These are phyloP conservation scores for Microbotryomycetes sp. DNA, from an alignment of 1,284 basidiomycete genomes.

Conservation along the genomic window DNA sequence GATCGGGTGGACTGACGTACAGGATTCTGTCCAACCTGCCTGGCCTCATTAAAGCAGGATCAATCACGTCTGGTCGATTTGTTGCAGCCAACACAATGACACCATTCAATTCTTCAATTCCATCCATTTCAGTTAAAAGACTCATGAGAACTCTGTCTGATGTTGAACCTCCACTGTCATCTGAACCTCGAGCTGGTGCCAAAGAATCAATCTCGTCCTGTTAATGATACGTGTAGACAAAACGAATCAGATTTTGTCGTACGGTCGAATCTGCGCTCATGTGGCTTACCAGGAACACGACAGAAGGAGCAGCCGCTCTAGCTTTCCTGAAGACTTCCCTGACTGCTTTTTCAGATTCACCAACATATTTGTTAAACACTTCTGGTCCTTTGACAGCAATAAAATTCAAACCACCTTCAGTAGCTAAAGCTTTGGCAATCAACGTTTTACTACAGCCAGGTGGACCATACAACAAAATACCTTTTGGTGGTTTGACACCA, in stretches of 20 bases:
- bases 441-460: slow-evolving; percentile 97
- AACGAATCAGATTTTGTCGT: background rate
- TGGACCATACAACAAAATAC: slow-evolving; percentile 89
- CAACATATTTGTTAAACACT: slow-evolving; percentile 93
- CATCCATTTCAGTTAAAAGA: slow-evolving; percentile 96
- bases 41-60: slow-evolving; percentile 88
- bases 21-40: slow-evolving; percentile 92
- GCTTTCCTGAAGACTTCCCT: slow-evolving; percentile 95
- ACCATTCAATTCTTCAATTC: slow-evolving; percentile 83
- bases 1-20: slow-evolving; percentile 88
- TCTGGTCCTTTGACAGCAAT: slow-evolving; percentile 97
- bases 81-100: slow-evolving; percentile 95
- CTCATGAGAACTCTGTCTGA: slow-evolving; percentile 85
- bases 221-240: background rate
- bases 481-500: slow-evolving; percentile 81
- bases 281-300: slow-evolving; percentile 82
- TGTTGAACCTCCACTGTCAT: slow-evolving; percentile 59
- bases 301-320: slow-evolving; percentile 83
- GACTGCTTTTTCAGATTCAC: slow-evolving; percentile 91
- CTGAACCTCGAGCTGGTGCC: slow-evolving; percentile 60
- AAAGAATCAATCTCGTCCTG: slow-evolving; percentile 98
- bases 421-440: slow-evolving; percentile 86
- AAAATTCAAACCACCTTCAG: slow-evolving; percentile 93
- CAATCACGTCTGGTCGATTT: slow-evolving; percentile 88
- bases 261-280: background rate